Percentiles rank a stretch among this genome's conserved stretches.
These are phyloP conservation scores for Craspedostauros australis DNA, from an alignment of 108 stramenopile species.

Conservation along the genomic window DNA sequence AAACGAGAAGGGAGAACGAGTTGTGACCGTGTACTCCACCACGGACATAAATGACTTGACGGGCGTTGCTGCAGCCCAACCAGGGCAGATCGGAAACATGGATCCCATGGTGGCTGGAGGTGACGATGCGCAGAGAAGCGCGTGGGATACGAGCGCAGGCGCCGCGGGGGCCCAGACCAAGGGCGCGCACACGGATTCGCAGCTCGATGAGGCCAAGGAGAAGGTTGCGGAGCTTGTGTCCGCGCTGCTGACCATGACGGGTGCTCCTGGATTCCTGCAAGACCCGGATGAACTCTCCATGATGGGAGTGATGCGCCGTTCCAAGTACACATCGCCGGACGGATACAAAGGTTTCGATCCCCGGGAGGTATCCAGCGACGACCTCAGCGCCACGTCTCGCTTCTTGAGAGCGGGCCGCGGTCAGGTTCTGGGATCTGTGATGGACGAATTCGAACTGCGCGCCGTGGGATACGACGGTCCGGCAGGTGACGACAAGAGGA, in stretches of 20 bases:
- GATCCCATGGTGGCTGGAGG: slow-evolving; percentile 13
- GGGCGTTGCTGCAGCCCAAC: slow-evolving; percentile 41
- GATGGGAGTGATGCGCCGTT: slow-evolving; percentile 18
- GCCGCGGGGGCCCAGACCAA: slow-evolving; percentile 11
- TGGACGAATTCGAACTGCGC: slow-evolving; percentile 69
- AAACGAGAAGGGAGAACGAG: slow-evolving; percentile 75
- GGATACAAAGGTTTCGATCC: slow-evolving; percentile 79
- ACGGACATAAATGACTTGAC: slow-evolving; percentile 82
- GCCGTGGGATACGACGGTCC: slow-evolving; percentile 83
- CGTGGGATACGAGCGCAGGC: slow-evolving; percentile 28
- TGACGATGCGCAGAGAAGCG: slow-evolving; percentile 14
- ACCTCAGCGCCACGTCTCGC: slow-evolving; percentile 44
- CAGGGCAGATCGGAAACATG: slow-evolving; percentile 13
- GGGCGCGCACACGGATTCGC: slow-evolving; percentile 22
- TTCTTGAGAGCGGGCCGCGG: slow-evolving; percentile 58
- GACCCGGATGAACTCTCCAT: slow-evolving; percentile 24
- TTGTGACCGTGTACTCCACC: slow-evolving; percentile 76
- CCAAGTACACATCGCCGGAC: slow-evolving; percentile 17
- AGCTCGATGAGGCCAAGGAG: slow-evolving; percentile 65
- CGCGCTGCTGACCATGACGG: slow-evolving; percentile 59
- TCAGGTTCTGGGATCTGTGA: slow-evolving; percentile 52
- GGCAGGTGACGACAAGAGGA: slow-evolving; percentile 56
- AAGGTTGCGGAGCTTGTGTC: slow-evolving; percentile 54
- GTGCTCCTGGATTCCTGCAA: slow-evolving; percentile 73
- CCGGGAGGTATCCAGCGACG: slow-evolving; percentile 47